These are phyloP conservation scores for Whalleya microplaca DNA, from an alignment of 2,329 filamentous ascomycete species.

Conservation along the genomic window DNA sequence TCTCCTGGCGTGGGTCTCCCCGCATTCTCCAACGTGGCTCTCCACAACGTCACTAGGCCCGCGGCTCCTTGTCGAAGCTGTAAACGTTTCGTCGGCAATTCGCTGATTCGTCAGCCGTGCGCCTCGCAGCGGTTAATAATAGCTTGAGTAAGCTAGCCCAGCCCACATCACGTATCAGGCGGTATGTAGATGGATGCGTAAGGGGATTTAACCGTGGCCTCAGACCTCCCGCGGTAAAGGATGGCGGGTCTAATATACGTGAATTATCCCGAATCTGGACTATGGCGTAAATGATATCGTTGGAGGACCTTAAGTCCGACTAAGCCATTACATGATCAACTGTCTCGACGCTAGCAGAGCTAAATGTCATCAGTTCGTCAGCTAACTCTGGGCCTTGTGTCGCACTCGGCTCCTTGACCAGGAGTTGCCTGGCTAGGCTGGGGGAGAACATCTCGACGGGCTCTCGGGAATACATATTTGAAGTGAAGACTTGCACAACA, in stretches of 20 bases:
- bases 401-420: constrained; percentile 32
- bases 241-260: constrained; percentile 29
- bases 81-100: constrained; percentile 32
- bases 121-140: constrained; percentile 27
- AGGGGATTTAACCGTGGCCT: constrained; percentile 18
- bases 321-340: constrained; percentile 22
- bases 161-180: constrained; percentile 11
- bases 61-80: constrained; percentile 16
- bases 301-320: constrained; percentile 12
- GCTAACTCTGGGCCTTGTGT: constrained; percentile 17
- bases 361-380: constrained; percentile 14
- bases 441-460: constrained; percentile 17
- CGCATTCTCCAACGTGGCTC: constrained; percentile 23
- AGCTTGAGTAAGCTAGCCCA: constrained; percentile 24
- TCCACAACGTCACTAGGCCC: constrained; percentile 26
- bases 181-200: constrained; percentile 9
- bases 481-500: background rate
- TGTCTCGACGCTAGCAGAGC: constrained; percentile 20
- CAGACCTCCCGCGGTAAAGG: constrained; percentile 13
- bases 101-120: constrained; percentile 29
- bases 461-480: constrained; percentile 1
- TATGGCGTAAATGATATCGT: constrained; percentile 10
- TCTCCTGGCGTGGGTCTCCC: constrained; percentile 7
- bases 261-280: constrained; percentile 28
- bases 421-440: constrained; percentile 19